phyloP scores from a whole-genome alignment of 495 filamentous ascomycete genomes.

The Tuber aestivum region DNA sequence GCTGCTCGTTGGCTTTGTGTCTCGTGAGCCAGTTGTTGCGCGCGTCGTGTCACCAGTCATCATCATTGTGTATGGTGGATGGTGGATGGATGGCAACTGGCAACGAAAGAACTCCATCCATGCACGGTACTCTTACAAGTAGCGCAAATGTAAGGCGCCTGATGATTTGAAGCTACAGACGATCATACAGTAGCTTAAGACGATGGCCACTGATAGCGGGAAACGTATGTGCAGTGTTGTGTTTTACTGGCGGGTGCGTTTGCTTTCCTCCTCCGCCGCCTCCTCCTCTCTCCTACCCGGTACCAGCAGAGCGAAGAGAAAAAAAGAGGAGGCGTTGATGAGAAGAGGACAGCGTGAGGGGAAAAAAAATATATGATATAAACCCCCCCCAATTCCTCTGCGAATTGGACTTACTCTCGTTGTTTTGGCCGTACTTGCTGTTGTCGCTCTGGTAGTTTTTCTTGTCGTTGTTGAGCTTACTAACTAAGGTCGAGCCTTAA shows the following conservation, averaged over 20 bases:
- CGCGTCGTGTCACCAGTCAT: slow-evolving; percentile 4
- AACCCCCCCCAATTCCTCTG: not conserved
- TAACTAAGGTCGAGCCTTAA: not conserved
- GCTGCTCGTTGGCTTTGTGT: not conserved
- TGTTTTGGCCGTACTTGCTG: not conserved
- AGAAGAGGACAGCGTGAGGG: not conserved
- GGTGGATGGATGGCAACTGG: not conserved
- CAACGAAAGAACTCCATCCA: not conserved
- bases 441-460: not conserved
- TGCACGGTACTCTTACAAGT: not conserved
- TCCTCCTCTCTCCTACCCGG: not conserved
- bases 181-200: not conserved
- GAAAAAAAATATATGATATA: not conserved
- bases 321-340: not conserved
- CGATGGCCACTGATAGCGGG: not conserved
- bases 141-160: not conserved
- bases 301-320: not conserved
- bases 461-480: slow-evolving; percentile 3
- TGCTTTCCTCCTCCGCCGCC: not conserved
- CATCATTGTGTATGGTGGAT: not conserved
- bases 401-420: not conserved
- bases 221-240: slow-evolving; percentile 3
- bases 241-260: not conserved
- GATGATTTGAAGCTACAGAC: not conserved
- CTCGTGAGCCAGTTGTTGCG: not conserved